Evolutionary conservation across 768 basidiomycete species (phyloP), one percentile per base, ranked within the genome.

Genomic region (Suillus tomentosus): DNA sequence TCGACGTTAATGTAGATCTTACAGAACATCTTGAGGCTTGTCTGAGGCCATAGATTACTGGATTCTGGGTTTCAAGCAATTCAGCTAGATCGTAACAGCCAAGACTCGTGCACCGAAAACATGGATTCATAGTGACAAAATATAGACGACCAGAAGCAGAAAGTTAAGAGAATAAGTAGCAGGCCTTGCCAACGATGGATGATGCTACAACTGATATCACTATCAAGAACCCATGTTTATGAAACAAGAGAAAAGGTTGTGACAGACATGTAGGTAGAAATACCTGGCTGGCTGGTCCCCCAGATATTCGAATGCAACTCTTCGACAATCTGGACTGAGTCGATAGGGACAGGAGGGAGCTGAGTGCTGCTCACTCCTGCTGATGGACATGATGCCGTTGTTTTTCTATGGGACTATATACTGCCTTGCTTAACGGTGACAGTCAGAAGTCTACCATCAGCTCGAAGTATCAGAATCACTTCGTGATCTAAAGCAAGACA

Each of bases 381-480:
- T 7, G 24, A 50, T 8, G 22, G 24, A 8, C 24, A 15, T 24
- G 14, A 15, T 27, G 15, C 0, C 17, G 15, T 19, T 5, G 22
- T 24, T 39, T 15, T 39, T 15, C 22, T 15, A 39, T 37, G 14
- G 6, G 11, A 55, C n/a, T 7, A 3, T 15, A 24, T 39, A 15
- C 15, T 17, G 22, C 22, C 37, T 40, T 22, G 1, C 37, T 22
- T 4, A n/a, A 31, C 14, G 37, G 15, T 14, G 14, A 15, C 13
- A 39, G 17, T 34, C 14, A 62, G 15, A 69, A 64, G 3, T 43
- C 34, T 40, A 71, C 9, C 9, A 62, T 13, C 34, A 72, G 22
- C 7, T 54, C 48, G n/a, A 17, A 15, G 27, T 43, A 5, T 40
- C 39, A 57, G 24, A 54, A 55, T 11, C 2, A 0, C 9, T 57